Base-by-base conservation (phyloP, 2,329 filamentous ascomycete genomes). In the Teratosphaeria zuluensis region DNA sequence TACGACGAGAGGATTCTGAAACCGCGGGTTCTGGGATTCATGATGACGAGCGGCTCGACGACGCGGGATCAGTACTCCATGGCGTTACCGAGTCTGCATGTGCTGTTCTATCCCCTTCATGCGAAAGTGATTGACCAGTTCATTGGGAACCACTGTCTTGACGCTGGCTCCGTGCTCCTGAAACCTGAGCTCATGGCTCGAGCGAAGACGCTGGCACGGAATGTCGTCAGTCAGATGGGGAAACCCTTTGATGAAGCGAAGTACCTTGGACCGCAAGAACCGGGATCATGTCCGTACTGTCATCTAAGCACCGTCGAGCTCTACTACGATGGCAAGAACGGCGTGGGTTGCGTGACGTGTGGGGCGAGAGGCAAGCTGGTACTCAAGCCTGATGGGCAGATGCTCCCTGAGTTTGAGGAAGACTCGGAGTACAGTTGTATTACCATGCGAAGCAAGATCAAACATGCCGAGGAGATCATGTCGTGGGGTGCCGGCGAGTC, bases 271-370 rank as follows among this genome's bases (percentile, higher is more conserved):
- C 54, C 54, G 3, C 11, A 32, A 9, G 54, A 59, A 19, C 31
- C 32, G 9, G 59, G 57, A 12, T 54, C 59, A 12, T 61, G 59
- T 53, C 57, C 59, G 8, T 58, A 61, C 19, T 61, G 59, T 28
- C 54, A 59, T 57, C 53, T 61, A 2, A 53, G 24, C 3, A 57
- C 55, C 24, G 52, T 61, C 28, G 59, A 61, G 24, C 33, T 61
- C 14, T 48, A 54, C 2, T 35, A 58, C 3, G 58, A 55, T 24
- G 38, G 54, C 4, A 7, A 56, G 33, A 59, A 61, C 24, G 38
- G 46, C 4, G 54, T 61, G 28, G 57, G 55, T 4, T 61, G 59
- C 38, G 55, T 56, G n/a, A 59, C 57, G 6, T 61, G 59, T 9
- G 59, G 59, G 24, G 58, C 59, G 3, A 53, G 55, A 38, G 59